These are phyloP conservation scores for Lentinus polychrous DNA, from an alignment of 1,284 basidiomycete genomes.

Conservation along the genomic window DNA sequence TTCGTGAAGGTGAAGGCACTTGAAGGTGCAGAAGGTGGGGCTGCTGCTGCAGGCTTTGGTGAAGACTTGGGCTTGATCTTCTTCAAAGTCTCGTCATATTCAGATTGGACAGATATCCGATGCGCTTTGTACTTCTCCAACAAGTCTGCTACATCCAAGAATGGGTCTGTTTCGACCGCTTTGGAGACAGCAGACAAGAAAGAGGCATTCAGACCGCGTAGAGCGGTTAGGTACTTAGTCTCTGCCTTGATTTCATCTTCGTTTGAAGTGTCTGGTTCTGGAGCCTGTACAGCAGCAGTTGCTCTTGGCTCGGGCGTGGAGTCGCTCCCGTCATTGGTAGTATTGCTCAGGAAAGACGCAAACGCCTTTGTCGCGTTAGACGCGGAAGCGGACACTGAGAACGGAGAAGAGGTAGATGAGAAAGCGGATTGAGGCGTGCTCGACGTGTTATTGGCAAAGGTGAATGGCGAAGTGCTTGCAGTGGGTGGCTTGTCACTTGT, in stretches of 20 bases:
- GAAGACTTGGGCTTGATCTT: conserved; percentile 6
- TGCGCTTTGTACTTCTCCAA: conserved; percentile 62
- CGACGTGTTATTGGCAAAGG: conserved; percentile 1
- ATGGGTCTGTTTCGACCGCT: conserved; percentile 68
- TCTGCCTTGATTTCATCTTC: conserved; percentile 31
- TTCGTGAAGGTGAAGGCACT: conserved; percentile 2
- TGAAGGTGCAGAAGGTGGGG: conserved; percentile 5
- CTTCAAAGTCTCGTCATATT: conserved; percentile 39
- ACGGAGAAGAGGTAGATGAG: background rate
- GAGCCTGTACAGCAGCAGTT: conserved; percentile 4
- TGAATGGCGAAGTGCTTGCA: conserved; percentile 5
- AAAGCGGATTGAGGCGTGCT: background rate
- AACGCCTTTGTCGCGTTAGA: conserved; percentile 30
- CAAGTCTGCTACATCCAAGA: conserved; percentile 58
- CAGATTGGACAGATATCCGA: conserved; percentile 28
- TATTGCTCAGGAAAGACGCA: conserved; percentile 23
- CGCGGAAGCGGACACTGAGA: conserved; percentile 5
- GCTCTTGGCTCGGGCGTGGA: conserved; percentile 10
- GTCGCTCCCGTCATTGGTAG: conserved; percentile 11
- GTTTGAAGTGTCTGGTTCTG: conserved; percentile 6
- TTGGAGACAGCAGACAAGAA: conserved; percentile 58
- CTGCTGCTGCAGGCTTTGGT: conserved; percentile 7
- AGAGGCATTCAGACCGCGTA: conserved; percentile 78
- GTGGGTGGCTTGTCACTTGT: conserved; percentile 2
- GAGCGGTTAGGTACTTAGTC: conserved; percentile 59